phyloP scores from a whole-genome alignment of 1,284 basidiomycete species.

The Trichosporon sp. region DNA sequence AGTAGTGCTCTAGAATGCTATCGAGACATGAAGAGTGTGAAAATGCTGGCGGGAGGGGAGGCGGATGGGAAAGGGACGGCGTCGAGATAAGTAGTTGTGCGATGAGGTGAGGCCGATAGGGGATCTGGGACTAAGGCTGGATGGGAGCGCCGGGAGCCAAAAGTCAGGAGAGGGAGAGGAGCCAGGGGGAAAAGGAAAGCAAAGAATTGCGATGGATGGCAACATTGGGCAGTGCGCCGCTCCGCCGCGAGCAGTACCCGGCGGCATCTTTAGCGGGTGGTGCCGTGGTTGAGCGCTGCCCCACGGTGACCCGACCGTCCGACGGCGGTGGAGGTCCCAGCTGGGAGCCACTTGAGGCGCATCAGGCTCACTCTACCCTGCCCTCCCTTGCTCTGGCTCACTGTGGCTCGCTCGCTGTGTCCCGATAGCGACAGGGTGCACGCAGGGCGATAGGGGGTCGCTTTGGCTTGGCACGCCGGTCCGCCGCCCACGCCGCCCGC shows the following conservation, averaged over 20 bases:
- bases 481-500: too few species aligned
- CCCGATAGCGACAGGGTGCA: too few species aligned
- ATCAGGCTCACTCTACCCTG: too few species aligned
- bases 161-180: neutral
- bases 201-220: conserved; percentile 1
- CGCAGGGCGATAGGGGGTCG: too few species aligned
- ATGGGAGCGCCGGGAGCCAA: too few species aligned
- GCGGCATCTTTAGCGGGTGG: neutral
- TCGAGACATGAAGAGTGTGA: neutral
- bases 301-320: neutral
- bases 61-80: too few species aligned
- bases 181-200: neutral
- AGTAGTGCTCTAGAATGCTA: neutral
- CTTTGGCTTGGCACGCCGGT: too few species aligned
- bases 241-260: neutral
- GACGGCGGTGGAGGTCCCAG: neutral
- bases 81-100: neutral
- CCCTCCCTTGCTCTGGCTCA: too few species aligned
- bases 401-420: too few species aligned
- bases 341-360: neutral
- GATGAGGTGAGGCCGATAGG: too few species aligned
- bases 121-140: too few species aligned
- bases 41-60: neutral
- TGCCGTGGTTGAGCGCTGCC: neutral
- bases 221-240: neutral